phyloP scores from a whole-genome alignment of 768 basidiomycete species.

The Boletus sp. region DNA sequence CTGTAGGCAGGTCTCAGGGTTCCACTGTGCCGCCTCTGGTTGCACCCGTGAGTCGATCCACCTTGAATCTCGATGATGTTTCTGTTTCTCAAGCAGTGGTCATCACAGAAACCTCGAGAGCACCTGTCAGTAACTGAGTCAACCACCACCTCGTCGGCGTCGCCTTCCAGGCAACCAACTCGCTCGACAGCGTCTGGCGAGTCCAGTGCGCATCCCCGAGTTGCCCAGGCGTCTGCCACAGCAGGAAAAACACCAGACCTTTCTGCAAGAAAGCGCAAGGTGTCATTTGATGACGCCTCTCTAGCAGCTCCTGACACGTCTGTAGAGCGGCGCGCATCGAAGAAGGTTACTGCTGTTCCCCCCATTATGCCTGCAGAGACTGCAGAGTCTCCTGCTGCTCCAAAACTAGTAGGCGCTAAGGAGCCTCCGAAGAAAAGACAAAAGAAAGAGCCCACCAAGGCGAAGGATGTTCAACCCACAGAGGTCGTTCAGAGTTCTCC shows the following conservation, averaged over 20 bases:
- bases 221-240: not conserved
- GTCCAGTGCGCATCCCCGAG: not conserved
- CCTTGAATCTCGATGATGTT: not conserved
- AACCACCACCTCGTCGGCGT: not conserved
- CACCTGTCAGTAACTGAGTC: not conserved
- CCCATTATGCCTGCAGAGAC: not conserved
- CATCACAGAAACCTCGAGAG: not conserved
- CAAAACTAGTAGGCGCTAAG: not conserved
- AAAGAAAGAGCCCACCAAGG: conserved; percentile 4
- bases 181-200: not conserved
- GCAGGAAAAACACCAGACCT: not conserved
- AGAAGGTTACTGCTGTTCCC: conserved; percentile 1
- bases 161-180: not conserved
- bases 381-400: not conserved
- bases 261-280: conserved; percentile 28
- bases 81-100: not conserved
- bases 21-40: not conserved
- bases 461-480: conserved; percentile 3
- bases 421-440: conserved; percentile 20
- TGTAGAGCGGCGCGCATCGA: not conserved
- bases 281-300: conserved; percentile 3
- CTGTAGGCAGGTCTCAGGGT: conserved; percentile 8
- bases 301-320: not conserved
- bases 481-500: not conserved
- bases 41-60: conserved; percentile 9